Percentiles rank a stretch among this genome's conserved stretches.
phyloP scores from a whole-genome alignment of 148 eudicot genomes.

The Vaccinium vitisidaea region DNA sequence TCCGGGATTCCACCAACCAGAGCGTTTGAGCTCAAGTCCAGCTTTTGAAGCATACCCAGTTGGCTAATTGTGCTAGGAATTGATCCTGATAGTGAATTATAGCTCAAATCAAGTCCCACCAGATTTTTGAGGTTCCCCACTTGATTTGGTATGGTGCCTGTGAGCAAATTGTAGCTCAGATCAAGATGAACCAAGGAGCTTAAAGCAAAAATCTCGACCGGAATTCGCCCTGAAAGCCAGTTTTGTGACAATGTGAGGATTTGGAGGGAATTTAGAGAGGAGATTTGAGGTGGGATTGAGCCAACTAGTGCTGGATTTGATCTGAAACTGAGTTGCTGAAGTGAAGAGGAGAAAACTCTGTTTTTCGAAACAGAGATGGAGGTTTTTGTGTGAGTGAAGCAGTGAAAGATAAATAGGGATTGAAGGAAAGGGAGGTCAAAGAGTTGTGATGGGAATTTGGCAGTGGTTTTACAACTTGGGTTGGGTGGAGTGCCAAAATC shows the following conservation, averaged over 20 bases:
- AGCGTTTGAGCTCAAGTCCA: slow-evolving; percentile 70
- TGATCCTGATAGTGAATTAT: slow-evolving; percentile 49
- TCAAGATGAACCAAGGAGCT: slow-evolving; percentile 61
- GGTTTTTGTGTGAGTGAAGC: slow-evolving; percentile 56
- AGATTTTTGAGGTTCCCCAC: slow-evolving; percentile 52
- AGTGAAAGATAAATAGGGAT: slow-evolving; percentile 63
- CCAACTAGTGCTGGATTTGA: slow-evolving; percentile 61
- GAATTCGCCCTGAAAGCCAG: slow-evolving; percentile 48
- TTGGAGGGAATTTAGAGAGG: slow-evolving; percentile 51
- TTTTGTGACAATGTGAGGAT: slow-evolving; percentile 79
- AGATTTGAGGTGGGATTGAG: slow-evolving; percentile 57
- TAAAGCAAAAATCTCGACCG: slow-evolving; percentile 36
- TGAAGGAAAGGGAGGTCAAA: slow-evolving; percentile 65
- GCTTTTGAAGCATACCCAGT: slow-evolving; percentile 61
- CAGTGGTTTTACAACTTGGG: slow-evolving; percentile 54
- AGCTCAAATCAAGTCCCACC: slow-evolving; percentile 75
- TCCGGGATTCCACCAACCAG: slow-evolving; percentile 54
- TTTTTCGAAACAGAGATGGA: slow-evolving; percentile 31
- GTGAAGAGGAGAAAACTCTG: slow-evolving; percentile 20
- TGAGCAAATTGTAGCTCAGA: slow-evolving; percentile 61
- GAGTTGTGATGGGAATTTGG: slow-evolving; percentile 58
- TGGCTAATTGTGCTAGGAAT: slow-evolving; percentile 63
- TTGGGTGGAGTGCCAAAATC: slow-evolving; percentile 69
- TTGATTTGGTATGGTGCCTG: slow-evolving; percentile 46
- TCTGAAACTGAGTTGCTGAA: slow-evolving; percentile 72